Evolutionary conservation across 305 asterid genomes (phyloP).

Genomic region (Caryopteris hybrid): DNA sequence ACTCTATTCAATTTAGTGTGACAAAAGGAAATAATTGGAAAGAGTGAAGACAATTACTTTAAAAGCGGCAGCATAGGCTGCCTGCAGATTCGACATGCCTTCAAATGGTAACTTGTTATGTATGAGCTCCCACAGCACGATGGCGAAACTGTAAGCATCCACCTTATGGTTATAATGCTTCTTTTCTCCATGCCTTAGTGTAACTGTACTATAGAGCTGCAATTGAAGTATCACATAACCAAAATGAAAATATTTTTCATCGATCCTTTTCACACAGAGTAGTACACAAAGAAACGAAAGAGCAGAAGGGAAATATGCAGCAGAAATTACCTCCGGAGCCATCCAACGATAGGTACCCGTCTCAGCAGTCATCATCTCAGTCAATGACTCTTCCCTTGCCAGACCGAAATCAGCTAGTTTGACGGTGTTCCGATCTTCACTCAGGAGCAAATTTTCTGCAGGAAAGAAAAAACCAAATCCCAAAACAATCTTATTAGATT

Average conservation of each 20-base stretch:
- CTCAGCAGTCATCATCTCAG: slow-evolving; percentile 99
- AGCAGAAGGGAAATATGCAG: not conserved
- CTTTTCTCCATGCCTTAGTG: slow-evolving; percentile 91
- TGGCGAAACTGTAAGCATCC: slow-evolving; percentile 94
- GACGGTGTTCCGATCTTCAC: slow-evolving; percentile 75
- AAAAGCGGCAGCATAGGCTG: slow-evolving; percentile 83
- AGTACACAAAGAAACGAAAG: not conserved
- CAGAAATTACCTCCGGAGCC: slow-evolving; percentile 90
- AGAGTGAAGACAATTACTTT: slow-evolving; percentile 45
- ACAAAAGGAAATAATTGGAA: too few species aligned
- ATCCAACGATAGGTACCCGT: slow-evolving; percentile 99
- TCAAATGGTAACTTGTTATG: slow-evolving; percentile 52
- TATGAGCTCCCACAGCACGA: slow-evolving; percentile 95
- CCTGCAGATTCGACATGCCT: slow-evolving; percentile 51
- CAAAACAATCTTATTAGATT: not conserved
- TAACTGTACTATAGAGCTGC: slow-evolving; percentile 95
- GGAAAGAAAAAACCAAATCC: slow-evolving; percentile 10
- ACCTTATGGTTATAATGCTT: slow-evolving; percentile 97
- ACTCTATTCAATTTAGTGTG: too few species aligned
- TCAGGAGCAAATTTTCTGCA: slow-evolving; percentile 89
- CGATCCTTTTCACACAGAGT: not conserved
- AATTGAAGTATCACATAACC: slow-evolving; percentile 1
- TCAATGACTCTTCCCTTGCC: slow-evolving; percentile 95
- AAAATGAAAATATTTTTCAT: not conserved
- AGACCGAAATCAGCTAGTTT: slow-evolving; percentile 96